Evolutionary conservation across 345 rosid genomes (phyloP).

Genomic region (Gossypium longicalyx): DNA sequence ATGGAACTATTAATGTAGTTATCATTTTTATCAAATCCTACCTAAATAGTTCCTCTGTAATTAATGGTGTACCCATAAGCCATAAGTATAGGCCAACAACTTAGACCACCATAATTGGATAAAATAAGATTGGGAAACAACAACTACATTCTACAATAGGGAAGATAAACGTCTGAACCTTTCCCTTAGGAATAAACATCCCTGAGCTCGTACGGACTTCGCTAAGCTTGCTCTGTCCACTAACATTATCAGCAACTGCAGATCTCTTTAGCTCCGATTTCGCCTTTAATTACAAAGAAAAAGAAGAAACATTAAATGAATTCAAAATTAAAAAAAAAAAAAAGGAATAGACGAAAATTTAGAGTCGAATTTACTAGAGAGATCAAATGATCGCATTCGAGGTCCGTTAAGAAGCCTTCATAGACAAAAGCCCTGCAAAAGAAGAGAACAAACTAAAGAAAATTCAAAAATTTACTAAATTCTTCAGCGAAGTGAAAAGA

Average conservation of each 20-base stretch:
- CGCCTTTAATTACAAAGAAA: conserved; percentile 41
- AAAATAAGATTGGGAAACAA: conserved; percentile 2
- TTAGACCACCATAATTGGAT: not conserved
- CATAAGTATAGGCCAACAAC: not conserved
- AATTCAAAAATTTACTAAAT: conserved; percentile 9
- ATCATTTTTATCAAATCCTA: not conserved
- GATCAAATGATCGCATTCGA: conserved; percentile 94
- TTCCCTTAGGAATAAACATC: conserved; percentile 80
- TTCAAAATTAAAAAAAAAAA: not conserved
- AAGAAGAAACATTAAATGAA: conserved; percentile 4
- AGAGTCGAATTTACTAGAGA: conserved; percentile 53
- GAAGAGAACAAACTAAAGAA: not conserved
- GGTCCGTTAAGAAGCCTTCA: conserved; percentile 80
- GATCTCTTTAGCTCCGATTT: conserved; percentile 88
- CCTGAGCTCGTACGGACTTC: conserved; percentile 96
- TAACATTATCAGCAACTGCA: conserved; percentile 83
- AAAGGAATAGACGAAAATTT: not conserved
- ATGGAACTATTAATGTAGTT: not conserved
- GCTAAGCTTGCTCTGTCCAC: conserved; percentile 78
- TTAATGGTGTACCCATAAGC: not conserved
- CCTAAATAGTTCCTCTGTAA: not conserved
- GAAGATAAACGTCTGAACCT: conserved; percentile 38
- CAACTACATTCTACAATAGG: not conserved
- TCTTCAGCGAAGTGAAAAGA: not conserved
- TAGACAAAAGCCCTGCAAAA: conserved; percentile 79